These are phyloP conservation scores for Moesziomyces sp. DNA, from an alignment of 1,284 basidiomycete genomes.

Conservation along the genomic window DNA sequence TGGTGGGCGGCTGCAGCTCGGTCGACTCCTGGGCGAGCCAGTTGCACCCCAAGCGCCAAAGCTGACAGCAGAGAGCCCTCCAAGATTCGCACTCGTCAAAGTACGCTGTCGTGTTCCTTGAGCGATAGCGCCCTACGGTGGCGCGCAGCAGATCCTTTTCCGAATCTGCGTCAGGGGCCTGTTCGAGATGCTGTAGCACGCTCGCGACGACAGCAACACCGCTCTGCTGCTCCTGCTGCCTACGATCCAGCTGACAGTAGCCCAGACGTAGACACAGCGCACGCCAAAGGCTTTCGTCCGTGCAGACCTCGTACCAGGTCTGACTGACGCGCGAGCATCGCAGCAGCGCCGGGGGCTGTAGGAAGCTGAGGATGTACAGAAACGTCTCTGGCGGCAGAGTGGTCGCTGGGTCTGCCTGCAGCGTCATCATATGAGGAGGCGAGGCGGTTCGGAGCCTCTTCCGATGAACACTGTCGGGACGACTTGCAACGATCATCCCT, in stretches of 20 bases:
- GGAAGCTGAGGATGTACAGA: conserved; percentile 28
- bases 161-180: neutral
- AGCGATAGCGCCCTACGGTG: conserved; percentile 24
- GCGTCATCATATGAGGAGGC: conserved; percentile 1
- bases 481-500: neutral
- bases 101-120: conserved; percentile 24
- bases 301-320: conserved; percentile 24
- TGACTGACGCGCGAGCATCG: conserved; percentile 30
- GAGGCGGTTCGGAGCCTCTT: conserved; percentile 17
- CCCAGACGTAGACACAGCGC: conserved; percentile 13
- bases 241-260: conserved; percentile 19
- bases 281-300: conserved; percentile 27
- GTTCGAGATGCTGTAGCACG: conserved; percentile 15
- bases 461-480: conserved; percentile 3
- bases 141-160: conserved; percentile 13
- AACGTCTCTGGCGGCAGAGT: conserved; percentile 42
- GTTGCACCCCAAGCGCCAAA: conserved; percentile 36
- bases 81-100: conserved; percentile 31
- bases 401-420: conserved; percentile 12
- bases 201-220: conserved; percentile 19
- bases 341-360: conserved; percentile 32
- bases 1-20: neutral
- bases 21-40: conserved; percentile 18
- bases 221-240: conserved; percentile 11
- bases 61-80: conserved; percentile 30